These are phyloP conservation scores for Grammothele lineata DNA, from an alignment of 768 basidiomycete genomes.

Conservation along the genomic window DNA sequence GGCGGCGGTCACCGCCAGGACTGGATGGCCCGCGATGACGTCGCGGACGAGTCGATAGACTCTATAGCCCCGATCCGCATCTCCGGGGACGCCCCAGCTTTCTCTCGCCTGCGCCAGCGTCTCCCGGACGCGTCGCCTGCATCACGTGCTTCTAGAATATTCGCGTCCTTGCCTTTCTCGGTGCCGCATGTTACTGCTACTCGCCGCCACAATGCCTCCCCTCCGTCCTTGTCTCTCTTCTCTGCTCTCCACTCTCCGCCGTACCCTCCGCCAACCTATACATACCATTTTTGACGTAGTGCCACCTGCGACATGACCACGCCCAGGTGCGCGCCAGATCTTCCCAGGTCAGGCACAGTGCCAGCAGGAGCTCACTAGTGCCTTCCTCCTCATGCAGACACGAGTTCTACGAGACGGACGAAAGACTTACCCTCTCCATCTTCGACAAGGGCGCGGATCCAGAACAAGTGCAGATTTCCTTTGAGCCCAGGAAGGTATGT, in stretches of 20 bases:
- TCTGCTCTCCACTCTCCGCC: no score
- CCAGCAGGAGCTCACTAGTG: neutral
- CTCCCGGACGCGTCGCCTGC: constrained; percentile 5
- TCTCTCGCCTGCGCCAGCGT: neutral
- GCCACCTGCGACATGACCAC: neutral
- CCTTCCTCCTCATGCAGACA: constrained; percentile 55
- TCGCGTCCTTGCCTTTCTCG: constrained; percentile 10
- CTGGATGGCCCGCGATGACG: neutral
- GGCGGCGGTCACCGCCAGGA: no score
- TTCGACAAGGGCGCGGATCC: constrained; percentile 78
- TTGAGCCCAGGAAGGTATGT: constrained; percentile 61
- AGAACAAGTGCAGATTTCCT: constrained; percentile 52
- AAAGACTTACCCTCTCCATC: constrained; percentile 64
- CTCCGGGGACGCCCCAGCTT: constrained; percentile 1
- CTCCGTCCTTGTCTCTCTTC: no score
- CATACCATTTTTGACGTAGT: no score
- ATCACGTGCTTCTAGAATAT: constrained; percentile 20
- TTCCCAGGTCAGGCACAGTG: neutral
- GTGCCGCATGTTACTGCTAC: neutral
- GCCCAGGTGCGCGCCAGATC: constrained; percentile 1
- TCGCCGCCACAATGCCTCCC: neutral
- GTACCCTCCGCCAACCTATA: no score
- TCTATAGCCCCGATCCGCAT: constrained; percentile 6
- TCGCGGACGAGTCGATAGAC: neutral
- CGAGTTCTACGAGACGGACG: constrained; percentile 87